Base-by-base conservation (phyloP, 176 grass and related monocot genomes). In the Dactylis glomerata region DNA sequence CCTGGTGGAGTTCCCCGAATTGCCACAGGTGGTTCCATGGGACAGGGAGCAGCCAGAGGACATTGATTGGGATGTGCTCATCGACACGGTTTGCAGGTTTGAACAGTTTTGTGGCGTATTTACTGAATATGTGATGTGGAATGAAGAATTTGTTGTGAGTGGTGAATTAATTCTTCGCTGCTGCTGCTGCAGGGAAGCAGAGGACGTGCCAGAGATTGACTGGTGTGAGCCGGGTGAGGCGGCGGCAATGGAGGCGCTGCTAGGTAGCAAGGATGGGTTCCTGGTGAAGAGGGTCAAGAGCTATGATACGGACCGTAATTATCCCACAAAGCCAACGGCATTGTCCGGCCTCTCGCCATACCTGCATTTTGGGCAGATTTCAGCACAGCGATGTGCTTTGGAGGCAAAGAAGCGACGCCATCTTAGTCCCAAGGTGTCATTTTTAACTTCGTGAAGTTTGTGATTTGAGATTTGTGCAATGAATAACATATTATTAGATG, bases 301-400 rank as follows among this genome's bases (percentile, higher is more conserved):
- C 66, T 98, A 98, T 56, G 81, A 88, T 10, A 88, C 52, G 3
- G 85, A 90, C 59, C 81, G 95, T 2, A 98, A 98, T 37, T 89
- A 95, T 88, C 95, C 95, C 58, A 79, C 82, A 44, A 98, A 98
- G 80, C 87, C 95, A 66, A 84, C 3, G 24, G 89, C 86, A 42
- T 64, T 90, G 62, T 98, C 95, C 0, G 78, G 85, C 52, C 92
- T 98, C 24, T 98, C 95, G 0, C 92, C 95, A 13, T 98, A 98
- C 84, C 78, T 98, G 61, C 95, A 98, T 77, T 98, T 98, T 86
- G 95, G 95, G 72, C 92, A 98, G 31, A 95, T 98, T 77, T 95
- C 92, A n/a, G 92, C 92, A 41, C 95, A 95, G 67, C 81, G 95
- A 22, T 98, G 92, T 78, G 95, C 91, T 50, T 59, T 98, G 0